phyloP scores from a whole-genome alignment of 148 eudicot species.

The Silene conica region DNA sequence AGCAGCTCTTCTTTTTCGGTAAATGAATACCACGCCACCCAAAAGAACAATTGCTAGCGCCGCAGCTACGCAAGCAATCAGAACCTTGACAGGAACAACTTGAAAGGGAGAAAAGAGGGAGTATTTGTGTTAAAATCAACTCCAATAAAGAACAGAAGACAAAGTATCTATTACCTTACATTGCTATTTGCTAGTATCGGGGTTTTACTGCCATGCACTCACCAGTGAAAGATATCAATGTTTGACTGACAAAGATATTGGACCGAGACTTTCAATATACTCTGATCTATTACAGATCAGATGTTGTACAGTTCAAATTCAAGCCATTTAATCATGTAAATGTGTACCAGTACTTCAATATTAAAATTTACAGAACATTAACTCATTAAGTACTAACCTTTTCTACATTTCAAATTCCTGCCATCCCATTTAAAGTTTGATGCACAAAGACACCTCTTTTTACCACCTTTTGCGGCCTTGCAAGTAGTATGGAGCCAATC shows the following conservation, averaged over 20 bases:
- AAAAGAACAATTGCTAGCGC: slow-evolving; percentile 19
- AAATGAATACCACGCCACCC: background rate
- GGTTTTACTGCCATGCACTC: too few relatives aligned
- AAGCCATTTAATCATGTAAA: background rate
- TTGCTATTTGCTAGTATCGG: too few relatives aligned
- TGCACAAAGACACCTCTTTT: slow-evolving; percentile 23
- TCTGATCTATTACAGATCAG: too few relatives aligned
- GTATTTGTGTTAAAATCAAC: background rate
- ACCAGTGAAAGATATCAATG: too few relatives aligned
- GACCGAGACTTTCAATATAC: too few relatives aligned
- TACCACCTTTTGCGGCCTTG: slow-evolving; percentile 3
- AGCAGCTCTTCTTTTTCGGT: slow-evolving; percentile 14
- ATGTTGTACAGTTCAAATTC: background rate
- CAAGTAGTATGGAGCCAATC: slow-evolving; percentile 24
- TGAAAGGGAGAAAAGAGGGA: background rate
- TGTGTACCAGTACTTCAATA: background rate
- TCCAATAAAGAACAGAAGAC: background rate
- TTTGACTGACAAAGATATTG: background rate
- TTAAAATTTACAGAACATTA: background rate
- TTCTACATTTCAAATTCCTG: background rate
- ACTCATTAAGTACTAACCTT: slow-evolving; percentile 8
- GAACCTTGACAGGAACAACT: slow-evolving; percentile 9
- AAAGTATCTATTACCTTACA: background rate
- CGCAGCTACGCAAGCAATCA: slow-evolving; percentile 22
- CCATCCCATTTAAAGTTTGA: slow-evolving; percentile 14